Evolutionary conservation across 805 yeast genomes (phyloP).

Genomic region (Candida morakotiae): DNA sequence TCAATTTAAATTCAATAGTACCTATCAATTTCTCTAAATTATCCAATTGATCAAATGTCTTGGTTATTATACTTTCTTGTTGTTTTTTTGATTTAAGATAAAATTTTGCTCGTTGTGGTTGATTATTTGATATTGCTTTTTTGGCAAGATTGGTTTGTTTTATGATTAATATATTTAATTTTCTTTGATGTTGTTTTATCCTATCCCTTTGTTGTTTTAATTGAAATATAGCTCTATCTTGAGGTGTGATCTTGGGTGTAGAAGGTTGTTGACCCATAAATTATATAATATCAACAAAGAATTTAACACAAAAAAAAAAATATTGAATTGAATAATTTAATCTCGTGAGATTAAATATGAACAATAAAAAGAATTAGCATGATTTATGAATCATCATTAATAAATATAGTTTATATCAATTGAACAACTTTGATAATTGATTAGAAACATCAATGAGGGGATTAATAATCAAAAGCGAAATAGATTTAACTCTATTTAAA

Average conservation of each 20-base stretch:
- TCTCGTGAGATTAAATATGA: background rate
- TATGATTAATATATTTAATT: conserved; percentile 52
- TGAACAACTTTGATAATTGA: too few relatives aligned
- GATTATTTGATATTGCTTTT: conserved; percentile 47
- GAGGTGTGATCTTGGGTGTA: conserved; percentile 65
- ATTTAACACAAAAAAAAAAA: background rate
- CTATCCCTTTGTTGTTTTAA: conserved; percentile 86
- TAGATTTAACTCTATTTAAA: too few relatives aligned
- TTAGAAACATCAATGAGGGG: too few relatives aligned
- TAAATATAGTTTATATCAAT: too few relatives aligned
- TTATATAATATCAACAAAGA: background rate
- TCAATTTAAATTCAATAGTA: conserved; percentile 81
- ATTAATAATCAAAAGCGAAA: too few relatives aligned
- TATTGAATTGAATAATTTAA: background rate
- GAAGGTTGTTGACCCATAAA: conserved; percentile 40
- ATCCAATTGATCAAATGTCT: conserved; percentile 73
- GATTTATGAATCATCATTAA: too few relatives aligned
- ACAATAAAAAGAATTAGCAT: too few relatives aligned
- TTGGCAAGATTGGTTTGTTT: conserved; percentile 62
- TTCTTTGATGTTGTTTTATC: conserved; percentile 65
- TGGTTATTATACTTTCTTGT: conserved; percentile 67
- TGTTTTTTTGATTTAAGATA: conserved; percentile 76
- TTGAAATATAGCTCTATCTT: conserved; percentile 83
- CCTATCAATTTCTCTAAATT: conserved; percentile 75
- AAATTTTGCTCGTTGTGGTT: conserved; percentile 59